Evolutionary conservation across 345 rosid genomes (phyloP).

Genomic region (Pelargonium nanum): DNA sequence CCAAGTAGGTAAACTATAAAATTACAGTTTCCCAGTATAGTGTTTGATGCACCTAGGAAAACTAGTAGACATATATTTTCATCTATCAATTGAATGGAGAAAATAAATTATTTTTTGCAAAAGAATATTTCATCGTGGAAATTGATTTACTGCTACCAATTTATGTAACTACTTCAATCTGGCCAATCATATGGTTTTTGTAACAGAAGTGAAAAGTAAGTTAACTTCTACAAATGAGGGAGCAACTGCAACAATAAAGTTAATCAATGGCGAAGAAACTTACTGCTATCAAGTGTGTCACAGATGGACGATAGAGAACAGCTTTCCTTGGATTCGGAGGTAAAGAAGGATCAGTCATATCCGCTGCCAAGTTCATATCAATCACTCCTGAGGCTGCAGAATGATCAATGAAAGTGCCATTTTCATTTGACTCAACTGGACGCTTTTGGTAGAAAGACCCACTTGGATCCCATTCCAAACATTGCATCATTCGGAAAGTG

Average conservation of each 20-base stretch:
- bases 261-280: conserved; percentile 27
- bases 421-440: conserved; percentile 50
- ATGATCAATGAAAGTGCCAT: conserved; percentile 60
- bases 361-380: conserved; percentile 64
- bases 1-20: not conserved
- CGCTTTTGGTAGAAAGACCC: conserved; percentile 60
- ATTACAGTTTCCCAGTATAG: not conserved
- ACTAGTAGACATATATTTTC: not conserved
- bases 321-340: conserved; percentile 91
- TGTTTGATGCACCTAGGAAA: not conserved
- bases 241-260: conserved; percentile 9
- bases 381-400: conserved; percentile 75
- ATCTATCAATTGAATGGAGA: conserved; percentile 2
- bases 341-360: conserved; percentile 59
- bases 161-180: not conserved
- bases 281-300: conserved; percentile 78
- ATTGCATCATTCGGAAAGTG: conserved; percentile 83
- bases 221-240: not conserved
- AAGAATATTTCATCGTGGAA: not conserved
- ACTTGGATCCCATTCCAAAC: conserved; percentile 93
- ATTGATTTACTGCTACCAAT: not conserved
- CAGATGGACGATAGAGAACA: conserved; percentile 78
- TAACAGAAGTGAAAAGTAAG: conserved; percentile 5
- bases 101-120: too few relatives aligned
- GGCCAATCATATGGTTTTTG: not conserved